phyloP scores from a whole-genome alignment of 1,284 basidiomycete genomes.

The Ceratobasidium sp. region DNA sequence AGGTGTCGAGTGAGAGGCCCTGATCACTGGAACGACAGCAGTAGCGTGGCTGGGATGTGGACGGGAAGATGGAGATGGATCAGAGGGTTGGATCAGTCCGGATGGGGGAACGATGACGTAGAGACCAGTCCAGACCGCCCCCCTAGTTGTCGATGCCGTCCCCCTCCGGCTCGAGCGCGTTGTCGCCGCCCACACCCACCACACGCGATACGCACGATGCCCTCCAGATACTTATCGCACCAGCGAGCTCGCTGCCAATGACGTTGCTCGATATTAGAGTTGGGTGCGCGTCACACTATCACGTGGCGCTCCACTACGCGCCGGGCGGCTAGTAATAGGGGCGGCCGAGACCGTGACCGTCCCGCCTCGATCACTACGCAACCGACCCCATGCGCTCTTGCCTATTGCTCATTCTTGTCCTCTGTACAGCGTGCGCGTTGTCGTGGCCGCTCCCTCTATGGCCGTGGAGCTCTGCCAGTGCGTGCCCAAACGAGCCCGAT shows the following conservation, averaged over 20 bases:
- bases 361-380: not conserved
- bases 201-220: no score
- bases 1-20: not conserved
- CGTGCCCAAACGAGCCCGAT: not conserved
- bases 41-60: not conserved
- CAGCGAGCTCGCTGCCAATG: not conserved
- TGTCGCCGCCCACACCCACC: not conserved
- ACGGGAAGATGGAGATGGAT: not conserved
- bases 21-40: not conserved
- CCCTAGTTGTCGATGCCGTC: slow-evolving; percentile 12
- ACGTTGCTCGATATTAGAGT: slow-evolving; percentile 18
- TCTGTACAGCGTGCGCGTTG: not conserved
- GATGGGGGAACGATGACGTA: slow-evolving; percentile 14
- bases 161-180: not conserved
- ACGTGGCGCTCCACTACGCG: not conserved
- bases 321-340: not conserved
- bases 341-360: not conserved
- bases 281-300: not conserved
- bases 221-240: no score
- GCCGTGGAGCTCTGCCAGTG: slow-evolving; percentile 2
- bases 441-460: not conserved
- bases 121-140: no score
- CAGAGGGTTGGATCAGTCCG: slow-evolving; percentile 23
- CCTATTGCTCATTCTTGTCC: not conserved
- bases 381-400: not conserved